Percentiles rank a stretch among this genome's conserved stretches.
Evolutionary conservation across 805 yeast species (phyloP).

Genomic region (Kregervanrija fluxuum): DNA sequence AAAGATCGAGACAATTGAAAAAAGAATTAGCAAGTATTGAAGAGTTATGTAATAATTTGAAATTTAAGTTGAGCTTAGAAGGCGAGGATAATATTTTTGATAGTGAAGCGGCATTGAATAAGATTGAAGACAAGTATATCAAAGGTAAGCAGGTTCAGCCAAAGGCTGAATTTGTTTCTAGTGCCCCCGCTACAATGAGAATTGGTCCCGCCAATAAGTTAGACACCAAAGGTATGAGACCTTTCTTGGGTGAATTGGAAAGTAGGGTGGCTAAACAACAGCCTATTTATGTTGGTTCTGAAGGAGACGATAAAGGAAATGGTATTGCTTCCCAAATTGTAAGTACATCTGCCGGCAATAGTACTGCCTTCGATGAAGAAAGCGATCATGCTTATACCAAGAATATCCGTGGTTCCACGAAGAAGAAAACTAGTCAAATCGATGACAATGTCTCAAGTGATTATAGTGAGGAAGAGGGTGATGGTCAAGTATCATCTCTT

Average conservation of each 20-base stretch:
- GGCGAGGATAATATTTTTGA: conserved; percentile 17
- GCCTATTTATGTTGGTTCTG: conserved; percentile 20
- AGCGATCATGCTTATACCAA: background rate
- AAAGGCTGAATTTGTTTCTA: conserved; percentile 14
- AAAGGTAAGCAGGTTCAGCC: conserved; percentile 22
- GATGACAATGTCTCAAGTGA: no score
- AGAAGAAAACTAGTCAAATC: no score
- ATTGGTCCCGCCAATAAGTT: conserved; percentile 14
- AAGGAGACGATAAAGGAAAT: background rate
- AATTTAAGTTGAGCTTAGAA: conserved; percentile 18
- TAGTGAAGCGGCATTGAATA: conserved; percentile 17
- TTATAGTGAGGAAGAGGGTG: no score
- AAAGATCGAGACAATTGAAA: conserved; percentile 14
- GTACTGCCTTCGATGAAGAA: background rate
- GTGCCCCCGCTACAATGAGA: conserved; percentile 15
- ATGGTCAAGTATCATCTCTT: no score
- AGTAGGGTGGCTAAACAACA: conserved; percentile 39
- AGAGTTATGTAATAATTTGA: conserved; percentile 19
- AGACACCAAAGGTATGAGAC: conserved; percentile 17
- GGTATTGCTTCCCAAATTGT: background rate
- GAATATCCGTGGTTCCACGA: no score
- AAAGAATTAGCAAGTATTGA: conserved; percentile 20
- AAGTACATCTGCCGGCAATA: no score
- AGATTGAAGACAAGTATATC: conserved; percentile 23
- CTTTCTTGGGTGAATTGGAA: conserved; percentile 47